Evolutionary conservation across 2,329 filamentous ascomycete genomes (phyloP).

Genomic region (Verticillium klebahnii): DNA sequence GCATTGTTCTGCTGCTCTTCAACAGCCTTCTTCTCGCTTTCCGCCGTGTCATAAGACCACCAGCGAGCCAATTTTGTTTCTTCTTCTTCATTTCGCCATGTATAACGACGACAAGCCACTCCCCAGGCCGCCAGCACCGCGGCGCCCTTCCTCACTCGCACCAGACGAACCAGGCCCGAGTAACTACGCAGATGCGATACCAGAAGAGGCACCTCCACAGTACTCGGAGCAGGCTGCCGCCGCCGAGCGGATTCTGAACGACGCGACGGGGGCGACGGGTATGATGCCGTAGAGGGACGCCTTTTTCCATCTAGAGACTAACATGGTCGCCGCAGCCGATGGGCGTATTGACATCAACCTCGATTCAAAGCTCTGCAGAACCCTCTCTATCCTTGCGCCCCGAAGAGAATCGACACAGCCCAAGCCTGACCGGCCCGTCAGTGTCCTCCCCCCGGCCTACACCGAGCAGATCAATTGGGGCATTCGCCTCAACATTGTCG

Average conservation of each 20-base stretch:
- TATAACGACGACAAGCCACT: background rate
- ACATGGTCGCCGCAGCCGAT: constrained; percentile 1
- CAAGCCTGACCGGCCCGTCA: constrained; percentile 1
- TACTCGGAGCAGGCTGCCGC: background rate
- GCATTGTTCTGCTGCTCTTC: background rate
- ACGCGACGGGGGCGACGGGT: background rate
- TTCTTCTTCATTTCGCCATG: background rate
- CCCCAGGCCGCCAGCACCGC: background rate
- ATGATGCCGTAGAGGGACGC: background rate
- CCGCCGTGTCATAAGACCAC: background rate
- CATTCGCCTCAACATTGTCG: constrained; percentile 42
- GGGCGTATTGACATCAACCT: constrained; percentile 11
- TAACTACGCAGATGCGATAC: background rate
- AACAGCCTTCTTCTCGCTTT: background rate
- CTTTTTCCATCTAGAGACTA: background rate
- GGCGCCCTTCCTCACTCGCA: background rate
- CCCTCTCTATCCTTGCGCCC: constrained; percentile 8
- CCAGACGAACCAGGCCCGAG: background rate
- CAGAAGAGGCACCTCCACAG: background rate
- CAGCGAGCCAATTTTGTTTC: background rate
- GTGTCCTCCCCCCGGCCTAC: constrained; percentile 3
- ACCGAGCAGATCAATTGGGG: background rate
- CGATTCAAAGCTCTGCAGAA: constrained; percentile 8
- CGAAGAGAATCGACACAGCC: constrained; percentile 1
- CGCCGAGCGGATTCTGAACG: background rate